Evolutionary conservation across 2,329 filamentous ascomycete species (phyloP), one percentile per base, ranked within the genome.

Genomic region (Colletotrichum lupini): DNA sequence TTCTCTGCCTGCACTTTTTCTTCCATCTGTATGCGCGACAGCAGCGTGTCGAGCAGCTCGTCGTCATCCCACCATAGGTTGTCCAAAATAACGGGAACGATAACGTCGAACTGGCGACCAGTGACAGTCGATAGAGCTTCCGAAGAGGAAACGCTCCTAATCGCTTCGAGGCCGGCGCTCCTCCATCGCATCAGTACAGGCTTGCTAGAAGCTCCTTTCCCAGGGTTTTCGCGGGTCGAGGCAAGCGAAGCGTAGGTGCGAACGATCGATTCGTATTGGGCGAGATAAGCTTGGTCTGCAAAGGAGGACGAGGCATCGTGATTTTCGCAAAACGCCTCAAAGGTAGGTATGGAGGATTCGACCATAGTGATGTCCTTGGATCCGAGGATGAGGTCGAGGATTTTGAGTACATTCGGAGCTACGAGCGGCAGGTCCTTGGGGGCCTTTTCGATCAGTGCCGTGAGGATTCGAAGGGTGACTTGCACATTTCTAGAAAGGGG

Each of bases 321-420:
- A 84, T 97, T 90, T 73, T 92, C 90, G 85, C 96, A 98, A 80
- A 98, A 97, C 28, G 92, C 92, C 78, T 95, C 92, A 80, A 98
- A 98, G 4, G 94, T 95, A 3, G 92, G 90, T 75, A 97, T 89
- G 3, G 95, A 97, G 46, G 95, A 95, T 84, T 98, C 95, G 74
- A 97, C 92, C 92, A 98, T 94, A 77, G 93, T 94, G 75, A 98
- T 93, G 82, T 98, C 95, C 82, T 92, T 92, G 75, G 95, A 97
- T 73, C 91, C 91, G 67, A 98, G 89, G 78, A 98, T 92, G 68
- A 92, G 92, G 76, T 93, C 91, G 79, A 98, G 90, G 76, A 98
- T 93, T 78, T 92, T 94, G 80, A 98, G 90, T 68, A 98, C 92
- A 79, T 94, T 94, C 75, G 90, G 90, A 60, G 95, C 95, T 81